Evolutionary conservation across 169 alveolate species (phyloP), one percentile per base, ranked within the genome.

Genomic region (Cyclospora cayetanensis): DNA sequence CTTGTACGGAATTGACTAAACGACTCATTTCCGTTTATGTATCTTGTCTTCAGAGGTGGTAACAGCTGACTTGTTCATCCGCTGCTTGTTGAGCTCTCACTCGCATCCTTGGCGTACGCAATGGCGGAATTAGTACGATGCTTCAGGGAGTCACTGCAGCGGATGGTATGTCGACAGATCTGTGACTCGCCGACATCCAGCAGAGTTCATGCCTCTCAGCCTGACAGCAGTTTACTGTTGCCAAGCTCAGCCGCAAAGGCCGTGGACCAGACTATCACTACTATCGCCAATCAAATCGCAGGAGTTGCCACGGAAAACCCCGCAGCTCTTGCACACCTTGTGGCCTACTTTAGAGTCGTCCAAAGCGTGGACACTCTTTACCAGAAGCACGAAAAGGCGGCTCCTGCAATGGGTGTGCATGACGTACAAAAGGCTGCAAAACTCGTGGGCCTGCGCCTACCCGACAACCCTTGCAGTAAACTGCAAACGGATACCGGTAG

Each of bases 391-490:
- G 22, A 3, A 52, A 37, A 29, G 72, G 52, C 25, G 4, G 41
- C 22, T 41, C 22, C 15, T 11, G 18, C 4, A 34, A 70, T 12
- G 4, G 29, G 53, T 12, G 25, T 37, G 29, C 20, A 5, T 12
- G 35, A 55, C 18, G 41, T 79, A 1, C 74, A 79, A 18, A 46
- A 50, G 50, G 88, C 88, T 7, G 88, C 88, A 4, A 50, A 50
- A n/a, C 70, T 46, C 31, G 88, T 52, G 11, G 88, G 88, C 25
- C 88, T 79, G 0, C 70, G 70, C 70, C 46, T 79, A 3, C 88
- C 88, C 70, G 41, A 43, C 18, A 34, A 15, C 41, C 31, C 63
- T 2, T 15, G 63, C 0, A 35, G 41, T 53, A 76, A 18, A 53
- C 86, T 39, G 2, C 41, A 20, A 11, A 15, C 86, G 42, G 66